Percentiles rank a stretch among this genome's conserved stretches.
phyloP scores from a whole-genome alignment of 208 protist species.

The Trypanosoma avium region DNA sequence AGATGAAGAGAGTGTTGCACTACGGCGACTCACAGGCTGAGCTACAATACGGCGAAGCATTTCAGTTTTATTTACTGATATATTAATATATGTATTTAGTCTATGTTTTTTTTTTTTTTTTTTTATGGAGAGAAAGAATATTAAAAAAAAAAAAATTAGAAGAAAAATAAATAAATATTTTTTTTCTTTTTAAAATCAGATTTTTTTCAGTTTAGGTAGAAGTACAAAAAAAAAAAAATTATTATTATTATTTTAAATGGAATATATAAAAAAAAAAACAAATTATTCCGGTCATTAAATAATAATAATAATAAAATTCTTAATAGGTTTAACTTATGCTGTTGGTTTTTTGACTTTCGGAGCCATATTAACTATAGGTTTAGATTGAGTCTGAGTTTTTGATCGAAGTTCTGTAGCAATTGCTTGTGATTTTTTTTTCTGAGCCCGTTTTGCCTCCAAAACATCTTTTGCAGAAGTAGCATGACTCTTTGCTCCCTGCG shows the following conservation, averaged over 20 bases:
- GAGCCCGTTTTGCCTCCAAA: constrained; percentile 44
- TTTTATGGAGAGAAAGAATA: no score
- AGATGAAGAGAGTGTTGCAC: constrained; percentile 37
- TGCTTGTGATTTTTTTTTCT: constrained; percentile 63
- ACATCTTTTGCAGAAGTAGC: constrained; percentile 63
- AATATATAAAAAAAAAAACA: no score
- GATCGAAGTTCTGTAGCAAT: constrained; percentile 68
- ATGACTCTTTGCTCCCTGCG: constrained; percentile 77
- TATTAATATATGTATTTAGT: no score
- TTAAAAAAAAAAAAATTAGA: no score
- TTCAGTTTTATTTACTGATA: constrained; percentile 14
- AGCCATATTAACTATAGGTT: constrained; percentile 71
- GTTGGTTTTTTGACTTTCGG: constrained; percentile 35
- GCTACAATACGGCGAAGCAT: constrained; percentile 81
- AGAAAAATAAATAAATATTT: no score
- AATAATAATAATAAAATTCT: background rate
- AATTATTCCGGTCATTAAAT: no score
- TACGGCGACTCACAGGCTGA: constrained; percentile 47
- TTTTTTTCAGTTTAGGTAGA: no score
- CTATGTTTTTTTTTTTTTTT: no score
- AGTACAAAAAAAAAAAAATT: no score
- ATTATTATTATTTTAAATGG: no score
- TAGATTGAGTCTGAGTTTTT: constrained; percentile 18
- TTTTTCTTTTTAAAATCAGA: no score
- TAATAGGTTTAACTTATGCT: constrained; percentile 1